These are phyloP conservation scores for Diplosphaera chodatii DNA, from an alignment of 139 green algal genomes.

Conservation along the genomic window DNA sequence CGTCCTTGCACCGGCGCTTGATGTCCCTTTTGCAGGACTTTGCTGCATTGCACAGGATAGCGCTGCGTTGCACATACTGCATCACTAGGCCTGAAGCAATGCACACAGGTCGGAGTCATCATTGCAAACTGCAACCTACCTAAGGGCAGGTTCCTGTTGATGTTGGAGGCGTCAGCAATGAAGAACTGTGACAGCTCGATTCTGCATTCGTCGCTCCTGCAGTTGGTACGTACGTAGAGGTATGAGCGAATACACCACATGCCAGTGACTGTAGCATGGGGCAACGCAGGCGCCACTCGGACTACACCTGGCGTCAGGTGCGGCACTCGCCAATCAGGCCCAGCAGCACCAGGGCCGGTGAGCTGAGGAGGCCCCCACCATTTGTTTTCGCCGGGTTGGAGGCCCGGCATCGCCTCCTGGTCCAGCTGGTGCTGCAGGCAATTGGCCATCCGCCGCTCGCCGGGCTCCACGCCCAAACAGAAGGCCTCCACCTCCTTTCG, in stretches of 20 bases:
- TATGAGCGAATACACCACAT: no score
- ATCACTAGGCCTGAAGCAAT: no score
- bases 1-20: conserved; percentile 51
- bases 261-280: no score
- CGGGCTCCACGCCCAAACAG: conserved; percentile 54
- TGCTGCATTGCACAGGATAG: conserved; percentile 26
- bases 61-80: no score
- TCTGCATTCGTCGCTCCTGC: conserved; percentile 29
- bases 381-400: conserved; percentile 3
- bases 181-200: conserved; percentile 63
- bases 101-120: no score
- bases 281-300: no score
- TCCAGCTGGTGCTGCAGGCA: conserved; percentile 61
- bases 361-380: no score
- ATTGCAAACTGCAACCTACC: conserved; percentile 23
- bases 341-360: no score
- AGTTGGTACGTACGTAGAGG: no score
- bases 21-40: conserved; percentile 65
- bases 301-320: no score
- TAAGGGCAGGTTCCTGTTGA: conserved; percentile 73
- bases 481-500: conserved; percentile 47
- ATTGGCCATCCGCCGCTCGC: conserved; percentile 43
- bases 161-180: conserved; percentile 56
- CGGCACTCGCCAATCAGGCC: no score
- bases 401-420: conserved; percentile 12